A percentile compares a stretch with the other conserved stretches of the same genome.
Conservation (phyloP, 2,329 filamentous ascomycete genomes). For the Sarocladium strictum region DNA sequence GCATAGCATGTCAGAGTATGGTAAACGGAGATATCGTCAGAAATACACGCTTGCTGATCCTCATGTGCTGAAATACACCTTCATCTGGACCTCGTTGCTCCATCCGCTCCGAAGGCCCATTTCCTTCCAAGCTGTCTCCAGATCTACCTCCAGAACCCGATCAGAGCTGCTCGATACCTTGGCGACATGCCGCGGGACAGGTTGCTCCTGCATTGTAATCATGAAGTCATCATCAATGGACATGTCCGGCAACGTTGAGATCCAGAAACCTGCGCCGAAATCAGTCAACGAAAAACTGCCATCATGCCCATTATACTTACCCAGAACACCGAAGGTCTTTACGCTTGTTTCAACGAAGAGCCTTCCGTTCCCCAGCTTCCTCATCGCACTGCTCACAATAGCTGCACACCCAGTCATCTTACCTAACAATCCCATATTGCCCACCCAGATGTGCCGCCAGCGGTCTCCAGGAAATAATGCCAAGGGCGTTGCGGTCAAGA, state of each 20-base stretch:
- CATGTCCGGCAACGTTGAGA: slow-evolving; percentile 60
- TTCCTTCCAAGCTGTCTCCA: slow-evolving; percentile 70
- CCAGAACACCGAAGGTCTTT: slow-evolving; percentile 73
- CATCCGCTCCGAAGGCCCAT: slow-evolving; percentile 65
- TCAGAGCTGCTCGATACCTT: slow-evolving; percentile 43
- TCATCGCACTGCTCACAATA: slow-evolving; percentile 56
- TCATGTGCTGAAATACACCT: slow-evolving; percentile 47
- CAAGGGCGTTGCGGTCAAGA: slow-evolving; percentile 69
- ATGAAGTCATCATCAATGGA: slow-evolving; percentile 62
- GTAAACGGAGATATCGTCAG: too few relatives aligned
- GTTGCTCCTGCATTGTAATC: slow-evolving; percentile 64
- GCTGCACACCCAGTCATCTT: slow-evolving; percentile 91
- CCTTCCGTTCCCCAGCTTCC: slow-evolving; percentile 47
- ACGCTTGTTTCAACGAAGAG: slow-evolving; percentile 62
- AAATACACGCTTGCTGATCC: not conserved
- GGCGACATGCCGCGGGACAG: slow-evolving; percentile 64
- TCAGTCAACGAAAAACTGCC: not conserved
- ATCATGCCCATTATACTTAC: slow-evolving; percentile 33
- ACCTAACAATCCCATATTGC: slow-evolving; percentile 70
- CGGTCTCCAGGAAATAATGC: slow-evolving; percentile 44
- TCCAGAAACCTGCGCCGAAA: slow-evolving; percentile 55
- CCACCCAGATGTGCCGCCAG: slow-evolving; percentile 41
- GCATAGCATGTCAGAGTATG: not conserved
- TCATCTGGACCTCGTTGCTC: slow-evolving; percentile 73
- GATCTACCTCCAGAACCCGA: slow-evolving; percentile 69